Conservation (phyloP, 306 rosid genomes). For the Dalbergia cultrata region DNA sequence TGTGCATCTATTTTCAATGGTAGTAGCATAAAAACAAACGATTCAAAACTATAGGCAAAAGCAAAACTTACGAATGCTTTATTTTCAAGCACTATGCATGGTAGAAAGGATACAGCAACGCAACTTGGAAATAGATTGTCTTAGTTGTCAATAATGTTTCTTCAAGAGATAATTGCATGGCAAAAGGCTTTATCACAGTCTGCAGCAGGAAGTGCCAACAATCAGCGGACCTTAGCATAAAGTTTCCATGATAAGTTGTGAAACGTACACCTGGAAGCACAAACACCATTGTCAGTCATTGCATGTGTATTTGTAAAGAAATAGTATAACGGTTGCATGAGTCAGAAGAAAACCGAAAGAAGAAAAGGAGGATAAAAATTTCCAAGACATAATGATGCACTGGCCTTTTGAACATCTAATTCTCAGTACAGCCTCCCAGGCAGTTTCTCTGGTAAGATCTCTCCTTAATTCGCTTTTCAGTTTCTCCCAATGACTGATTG, state of each 20-base stretch:
- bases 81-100: constrained; percentile 29
- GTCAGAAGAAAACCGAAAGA: constrained; percentile 20
- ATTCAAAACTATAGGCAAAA: constrained; percentile 30
- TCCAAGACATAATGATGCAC: constrained; percentile 44
- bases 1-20: background rate
- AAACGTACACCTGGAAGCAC: constrained; percentile 86
- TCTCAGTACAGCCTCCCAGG: constrained; percentile 99
- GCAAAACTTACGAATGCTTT: background rate
- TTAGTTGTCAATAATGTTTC: constrained; percentile 90
- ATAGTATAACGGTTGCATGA: background rate
- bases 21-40: background rate
- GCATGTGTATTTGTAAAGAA: background rate
- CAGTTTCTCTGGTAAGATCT: constrained; percentile 97
- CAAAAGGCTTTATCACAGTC: constrained; percentile 99
- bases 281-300: constrained; percentile 45
- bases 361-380: constrained; percentile 18
- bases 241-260: constrained; percentile 92
- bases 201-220: constrained; percentile 97
- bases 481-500: constrained; percentile 82
- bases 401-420: constrained; percentile 95
- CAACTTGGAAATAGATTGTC: constrained; percentile 97
- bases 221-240: constrained; percentile 97
- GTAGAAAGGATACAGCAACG: constrained; percentile 88
- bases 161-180: constrained; percentile 93
- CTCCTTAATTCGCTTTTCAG: constrained; percentile 90